phyloP scores from a whole-genome alignment of 495 filamentous ascomycete species.

The Trypethelium eluteriae region DNA sequence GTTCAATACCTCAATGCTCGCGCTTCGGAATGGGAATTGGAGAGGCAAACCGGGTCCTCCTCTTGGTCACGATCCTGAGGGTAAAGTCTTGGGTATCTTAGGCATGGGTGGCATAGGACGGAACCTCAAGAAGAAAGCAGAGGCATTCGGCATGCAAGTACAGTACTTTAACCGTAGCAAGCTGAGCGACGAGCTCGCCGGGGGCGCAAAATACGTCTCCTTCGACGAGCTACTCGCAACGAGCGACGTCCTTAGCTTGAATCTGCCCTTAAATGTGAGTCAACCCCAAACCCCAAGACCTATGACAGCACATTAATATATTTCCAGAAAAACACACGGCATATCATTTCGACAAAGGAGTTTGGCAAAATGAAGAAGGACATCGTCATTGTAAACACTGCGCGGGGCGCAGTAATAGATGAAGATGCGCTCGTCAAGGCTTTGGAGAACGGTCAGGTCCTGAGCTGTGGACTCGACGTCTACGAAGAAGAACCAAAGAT shows the following conservation, averaged over 20 bases:
- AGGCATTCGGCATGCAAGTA: slow-evolving; percentile 55
- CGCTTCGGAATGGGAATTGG: slow-evolving; percentile 55
- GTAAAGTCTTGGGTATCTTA: slow-evolving; percentile 57
- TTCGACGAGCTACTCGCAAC: slow-evolving; percentile 59
- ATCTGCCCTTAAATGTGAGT: slow-evolving; percentile 66
- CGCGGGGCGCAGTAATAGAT: slow-evolving; percentile 62
- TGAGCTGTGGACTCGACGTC: slow-evolving; percentile 57
- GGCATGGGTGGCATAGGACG: slow-evolving; percentile 50
- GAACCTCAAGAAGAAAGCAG: slow-evolving; percentile 60
- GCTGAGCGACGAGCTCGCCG: slow-evolving; percentile 48
- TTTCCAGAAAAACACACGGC: slow-evolving; percentile 52
- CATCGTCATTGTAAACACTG: slow-evolving; percentile 65
- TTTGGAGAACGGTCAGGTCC: slow-evolving; percentile 53
- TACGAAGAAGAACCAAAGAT: slow-evolving; percentile 62
- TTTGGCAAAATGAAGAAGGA: slow-evolving; percentile 64
- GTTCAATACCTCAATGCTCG: slow-evolving; percentile 55
- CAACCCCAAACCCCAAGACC: slow-evolving; percentile 3
- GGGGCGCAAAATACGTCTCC: slow-evolving; percentile 56
- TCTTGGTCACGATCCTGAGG: slow-evolving; percentile 56
- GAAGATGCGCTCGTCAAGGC: slow-evolving; percentile 61
- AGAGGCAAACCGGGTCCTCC: slow-evolving; percentile 41
- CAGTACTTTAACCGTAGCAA: slow-evolving; percentile 59
- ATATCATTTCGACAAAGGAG: slow-evolving; percentile 56
- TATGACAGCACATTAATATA: slow-evolving; percentile 9
- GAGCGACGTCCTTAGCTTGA: slow-evolving; percentile 70